Percentiles rank a stretch among this genome's conserved stretches.
phyloP scores from a whole-genome alignment of 345 rosid species.

The Dimocarpus longan region DNA sequence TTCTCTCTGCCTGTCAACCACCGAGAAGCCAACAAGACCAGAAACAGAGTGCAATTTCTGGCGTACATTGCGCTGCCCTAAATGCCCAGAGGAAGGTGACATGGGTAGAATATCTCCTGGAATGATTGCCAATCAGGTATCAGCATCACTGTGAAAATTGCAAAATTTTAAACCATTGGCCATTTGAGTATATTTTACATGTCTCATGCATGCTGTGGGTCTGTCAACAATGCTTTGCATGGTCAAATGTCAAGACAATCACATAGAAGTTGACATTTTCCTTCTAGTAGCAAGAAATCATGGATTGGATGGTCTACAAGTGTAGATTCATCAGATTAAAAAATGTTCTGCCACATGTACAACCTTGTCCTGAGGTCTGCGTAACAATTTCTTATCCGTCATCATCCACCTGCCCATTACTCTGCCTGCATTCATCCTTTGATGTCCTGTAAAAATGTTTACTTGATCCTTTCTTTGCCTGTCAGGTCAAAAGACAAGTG shows the following conservation, averaged over 20 bases:
- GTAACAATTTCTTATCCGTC: not conserved
- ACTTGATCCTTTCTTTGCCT: constrained; percentile 4
- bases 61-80: constrained; percentile 68
- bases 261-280: not conserved
- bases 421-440: not conserved
- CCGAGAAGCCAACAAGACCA: constrained; percentile 36
- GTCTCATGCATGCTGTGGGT: not conserved
- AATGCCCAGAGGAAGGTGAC: constrained; percentile 72
- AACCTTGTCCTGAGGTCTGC: not conserved
- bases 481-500: constrained; percentile 85
- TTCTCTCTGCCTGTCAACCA: constrained; percentile 45
- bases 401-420: not conserved
- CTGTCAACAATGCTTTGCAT: not conserved
- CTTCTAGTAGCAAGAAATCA: not conserved
- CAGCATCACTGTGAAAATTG: not conserved
- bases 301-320: not conserved
- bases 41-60: constrained; percentile 65
- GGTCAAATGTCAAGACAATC: not conserved
- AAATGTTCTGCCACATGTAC: not conserved
- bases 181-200: not conserved
- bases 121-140: constrained; percentile 91
- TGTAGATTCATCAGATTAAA: not conserved
- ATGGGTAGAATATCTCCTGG: constrained; percentile 67
- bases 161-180: not conserved
- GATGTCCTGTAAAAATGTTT: constrained; percentile 4